Conservation (phyloP, 2,329 filamentous ascomycete genomes). For the Fusarium robinianum region DNA sequence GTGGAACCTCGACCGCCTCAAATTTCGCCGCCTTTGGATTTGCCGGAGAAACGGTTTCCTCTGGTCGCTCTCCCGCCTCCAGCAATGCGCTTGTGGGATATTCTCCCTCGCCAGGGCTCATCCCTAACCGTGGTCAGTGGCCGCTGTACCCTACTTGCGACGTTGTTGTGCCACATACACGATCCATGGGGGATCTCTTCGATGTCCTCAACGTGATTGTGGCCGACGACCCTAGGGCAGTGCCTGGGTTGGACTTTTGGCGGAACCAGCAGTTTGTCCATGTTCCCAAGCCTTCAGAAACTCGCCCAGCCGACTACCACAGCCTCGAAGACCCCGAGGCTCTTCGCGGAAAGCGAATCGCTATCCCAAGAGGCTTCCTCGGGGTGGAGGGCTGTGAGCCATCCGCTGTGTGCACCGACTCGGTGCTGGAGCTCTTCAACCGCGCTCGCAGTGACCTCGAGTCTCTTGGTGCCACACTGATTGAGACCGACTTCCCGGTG, state of each 20-base stretch:
- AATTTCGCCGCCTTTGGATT: slow-evolving; percentile 58
- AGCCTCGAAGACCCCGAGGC: slow-evolving; percentile 38
- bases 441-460: slow-evolving; percentile 44
- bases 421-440: slow-evolving; percentile 37
- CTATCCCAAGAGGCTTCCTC: slow-evolving; percentile 56
- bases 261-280: slow-evolving; percentile 52
- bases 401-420: slow-evolving; percentile 18
- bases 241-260: slow-evolving; percentile 55
- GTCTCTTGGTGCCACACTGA: slow-evolving; percentile 46
- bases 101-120: slow-evolving; percentile 56
- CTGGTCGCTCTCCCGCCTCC: slow-evolving; percentile 58
- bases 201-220: slow-evolving; percentile 53
- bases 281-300: slow-evolving; percentile 42
- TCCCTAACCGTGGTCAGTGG: slow-evolving; percentile 58
- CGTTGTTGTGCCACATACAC: slow-evolving; percentile 56
- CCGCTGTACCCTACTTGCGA: slow-evolving; percentile 62
- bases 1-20: slow-evolving; percentile 54
- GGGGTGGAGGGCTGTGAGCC: slow-evolving; percentile 41
- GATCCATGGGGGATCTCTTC: slow-evolving; percentile 55
- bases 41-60: slow-evolving; percentile 60
- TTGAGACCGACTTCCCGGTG: slow-evolving; percentile 40
- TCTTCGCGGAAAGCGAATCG: slow-evolving; percentile 52
- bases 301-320: slow-evolving; percentile 42
- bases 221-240: slow-evolving; percentile 43
- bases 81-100: slow-evolving; percentile 62